Percentiles rank a stretch among this genome's conserved stretches.
Conservation (phyloP, 2,329 filamentous ascomycete genomes). For the Colletotrichum incanum region DNA sequence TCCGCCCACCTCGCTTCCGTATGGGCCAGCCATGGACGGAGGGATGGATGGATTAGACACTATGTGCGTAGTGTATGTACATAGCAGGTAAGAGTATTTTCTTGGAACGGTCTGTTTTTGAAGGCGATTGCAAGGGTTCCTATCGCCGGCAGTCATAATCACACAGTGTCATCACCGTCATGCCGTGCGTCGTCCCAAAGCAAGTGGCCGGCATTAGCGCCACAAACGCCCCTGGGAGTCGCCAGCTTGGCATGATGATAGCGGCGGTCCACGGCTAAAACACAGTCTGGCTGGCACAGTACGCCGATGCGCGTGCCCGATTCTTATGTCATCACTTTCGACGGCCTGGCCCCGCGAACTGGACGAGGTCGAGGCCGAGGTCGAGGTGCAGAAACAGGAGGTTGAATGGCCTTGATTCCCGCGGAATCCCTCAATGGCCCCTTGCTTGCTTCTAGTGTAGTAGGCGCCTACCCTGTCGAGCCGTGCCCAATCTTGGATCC, state of each 20-base stretch:
- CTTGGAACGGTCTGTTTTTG: too few species aligned
- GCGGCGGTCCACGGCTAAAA: neutral
- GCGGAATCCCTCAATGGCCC: neutral
- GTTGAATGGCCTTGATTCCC: neutral
- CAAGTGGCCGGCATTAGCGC: constrained; percentile 9
- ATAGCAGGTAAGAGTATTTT: neutral
- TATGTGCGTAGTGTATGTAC: neutral
- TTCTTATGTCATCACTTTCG: neutral
- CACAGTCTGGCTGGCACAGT: neutral
- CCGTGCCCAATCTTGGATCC: constrained; percentile 27
- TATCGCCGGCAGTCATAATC: neutral
- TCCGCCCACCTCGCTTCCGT: neutral
- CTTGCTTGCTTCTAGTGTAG: constrained; percentile 12
- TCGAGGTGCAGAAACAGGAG: neutral
- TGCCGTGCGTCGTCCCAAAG: neutral
- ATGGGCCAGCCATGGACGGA: neutral
- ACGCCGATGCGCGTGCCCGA: neutral
- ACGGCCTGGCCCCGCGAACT: neutral
- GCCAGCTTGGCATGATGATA: constrained; percentile 5
- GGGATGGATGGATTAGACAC: neutral
- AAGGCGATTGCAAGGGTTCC: neutral
- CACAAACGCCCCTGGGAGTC: neutral
- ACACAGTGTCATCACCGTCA: neutral
- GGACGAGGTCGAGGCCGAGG: neutral
- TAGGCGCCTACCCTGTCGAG: constrained; percentile 15